Evolutionary conservation across 345 rosid genomes (phyloP).

Genomic region (Pugionium dolabratum): DNA sequence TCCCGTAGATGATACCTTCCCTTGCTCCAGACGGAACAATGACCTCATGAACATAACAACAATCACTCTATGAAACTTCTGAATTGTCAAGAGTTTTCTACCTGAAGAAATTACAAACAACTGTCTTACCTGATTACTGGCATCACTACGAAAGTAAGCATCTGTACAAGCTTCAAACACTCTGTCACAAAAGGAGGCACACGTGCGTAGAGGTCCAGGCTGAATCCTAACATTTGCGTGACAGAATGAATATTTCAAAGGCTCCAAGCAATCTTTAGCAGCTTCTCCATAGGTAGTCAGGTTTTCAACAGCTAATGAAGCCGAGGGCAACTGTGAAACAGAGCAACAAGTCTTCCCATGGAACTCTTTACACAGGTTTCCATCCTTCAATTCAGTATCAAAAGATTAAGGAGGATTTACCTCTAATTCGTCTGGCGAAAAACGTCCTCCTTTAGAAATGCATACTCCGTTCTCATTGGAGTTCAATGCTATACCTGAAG

Average conservation of each 20-base stretch:
- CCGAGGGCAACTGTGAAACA: constrained; percentile 68
- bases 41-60: constrained; percentile 47
- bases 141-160: constrained; percentile 80
- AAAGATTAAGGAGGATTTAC: constrained; percentile 61
- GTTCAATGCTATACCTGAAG: constrained; percentile 32
- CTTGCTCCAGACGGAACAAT: constrained; percentile 72
- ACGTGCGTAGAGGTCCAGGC: constrained; percentile 63
- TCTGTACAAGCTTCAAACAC: constrained; percentile 65
- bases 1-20: constrained; percentile 62
- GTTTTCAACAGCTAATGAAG: constrained; percentile 56
- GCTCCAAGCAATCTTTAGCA: constrained; percentile 63
- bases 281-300: constrained; percentile 72
- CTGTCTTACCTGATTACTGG: constrained; percentile 51
- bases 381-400: constrained; percentile 56
- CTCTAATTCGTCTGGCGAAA: constrained; percentile 56
- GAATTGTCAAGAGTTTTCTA: neutral
- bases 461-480: constrained; percentile 46
- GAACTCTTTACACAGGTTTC: constrained; percentile 70
- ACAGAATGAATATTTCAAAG: constrained; percentile 78
- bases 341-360: constrained; percentile 70
- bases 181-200: constrained; percentile 67
- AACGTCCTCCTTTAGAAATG: constrained; percentile 71
- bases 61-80: constrained; percentile 17
- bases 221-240: constrained; percentile 62
- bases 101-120: neutral